Conservation (phyloP, 495 filamentous ascomycete species). For the Hyaloscypha variabilis region DNA sequence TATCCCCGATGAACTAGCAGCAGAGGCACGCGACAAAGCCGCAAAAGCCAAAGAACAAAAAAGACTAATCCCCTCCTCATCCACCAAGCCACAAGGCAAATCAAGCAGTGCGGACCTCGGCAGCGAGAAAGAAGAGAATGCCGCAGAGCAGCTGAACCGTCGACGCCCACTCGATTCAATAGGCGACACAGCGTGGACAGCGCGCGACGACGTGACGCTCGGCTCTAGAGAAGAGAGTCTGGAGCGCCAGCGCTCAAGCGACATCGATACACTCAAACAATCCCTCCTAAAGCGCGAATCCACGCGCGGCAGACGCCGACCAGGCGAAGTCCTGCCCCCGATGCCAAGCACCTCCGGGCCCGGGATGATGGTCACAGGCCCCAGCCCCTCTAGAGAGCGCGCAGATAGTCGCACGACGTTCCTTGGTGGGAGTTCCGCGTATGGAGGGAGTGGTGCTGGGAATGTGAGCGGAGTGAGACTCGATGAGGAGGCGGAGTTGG, state of each 20-base stretch:
- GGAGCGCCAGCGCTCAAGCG: slow-evolving; percentile 29
- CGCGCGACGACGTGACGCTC: slow-evolving; percentile 17
- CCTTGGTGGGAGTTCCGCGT: background rate
- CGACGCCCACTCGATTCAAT: slow-evolving; percentile 24
- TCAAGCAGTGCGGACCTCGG: slow-evolving; percentile 18
- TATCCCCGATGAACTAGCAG: slow-evolving; percentile 65
- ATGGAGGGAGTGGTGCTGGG: background rate
- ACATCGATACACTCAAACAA: slow-evolving; percentile 40
- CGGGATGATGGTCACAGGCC: slow-evolving; percentile 13
- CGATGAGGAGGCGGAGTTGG: slow-evolving; percentile 31
- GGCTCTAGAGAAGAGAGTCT: slow-evolving; percentile 20
- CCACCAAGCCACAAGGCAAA: slow-evolving; percentile 2
- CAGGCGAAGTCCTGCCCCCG: slow-evolving; percentile 23
- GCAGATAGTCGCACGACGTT: background rate
- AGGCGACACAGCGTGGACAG: slow-evolving; percentile 4
- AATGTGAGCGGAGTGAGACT: background rate
- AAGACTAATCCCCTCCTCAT: slow-evolving; percentile 53
- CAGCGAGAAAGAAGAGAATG: slow-evolving; percentile 15
- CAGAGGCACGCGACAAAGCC: slow-evolving; percentile 59
- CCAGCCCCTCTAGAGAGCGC: slow-evolving; percentile 11
- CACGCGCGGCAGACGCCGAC: slow-evolving; percentile 40
- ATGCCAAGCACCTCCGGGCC: background rate
- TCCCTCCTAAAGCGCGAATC: slow-evolving; percentile 39
- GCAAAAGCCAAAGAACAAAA: slow-evolving; percentile 62
- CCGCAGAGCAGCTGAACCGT: slow-evolving; percentile 21